Evolutionary conservation across 2,329 filamentous ascomycete genomes (phyloP), one percentile per base, ranked within the genome.

Genomic region (Penicillium janthinellum): DNA sequence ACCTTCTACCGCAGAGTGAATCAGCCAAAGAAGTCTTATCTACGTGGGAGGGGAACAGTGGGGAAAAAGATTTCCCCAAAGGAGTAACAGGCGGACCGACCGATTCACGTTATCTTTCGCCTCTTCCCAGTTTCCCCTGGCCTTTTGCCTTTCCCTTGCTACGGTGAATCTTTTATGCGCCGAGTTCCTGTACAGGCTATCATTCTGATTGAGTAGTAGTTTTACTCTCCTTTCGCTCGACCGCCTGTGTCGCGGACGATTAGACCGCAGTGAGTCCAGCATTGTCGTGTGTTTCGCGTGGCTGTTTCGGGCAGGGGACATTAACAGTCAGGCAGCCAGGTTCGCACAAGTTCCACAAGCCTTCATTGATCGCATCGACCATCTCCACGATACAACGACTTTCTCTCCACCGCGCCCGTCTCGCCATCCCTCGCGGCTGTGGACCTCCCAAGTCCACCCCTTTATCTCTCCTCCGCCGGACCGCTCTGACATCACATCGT

Each of bases 251-350:
- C 12, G 45, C 41, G 56, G 12, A 12, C 39, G 42, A 58, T 54
- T 54, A 50, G 49, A 45, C 34, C n/a, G 17, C 37, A 34, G 55
- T 52, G 37, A 56, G 54, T 58, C 17, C 6, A 17, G 17, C 7
- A 35, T 48, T 7, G 44, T 20, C 15, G 31, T 34, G 20, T 53
- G 31, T 54, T 41, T 56, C 34, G 31, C 35, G 41, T 60, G 59
- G 59, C 59, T 57, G 31, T 57, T 61, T 59, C 35, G 51, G 59
- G 56, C 59, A 57, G 54, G 51, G 14, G 28, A 57, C 59, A 28
- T 59, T 62, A 34, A 64, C 59, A 4, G 37, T 61, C 47, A 63
- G 61, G 61, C 61, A 55, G 49, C 50, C 38, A 54, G 51, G 45
- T 22, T 31, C 41, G 31, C 1, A 31, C 31, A 35, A 31, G 55